Percentiles rank a stretch among this genome's conserved stretches.
Evolutionary conservation across 2,329 filamentous ascomycete species (phyloP).

Genomic region (Mollisia scopiformis): DNA sequence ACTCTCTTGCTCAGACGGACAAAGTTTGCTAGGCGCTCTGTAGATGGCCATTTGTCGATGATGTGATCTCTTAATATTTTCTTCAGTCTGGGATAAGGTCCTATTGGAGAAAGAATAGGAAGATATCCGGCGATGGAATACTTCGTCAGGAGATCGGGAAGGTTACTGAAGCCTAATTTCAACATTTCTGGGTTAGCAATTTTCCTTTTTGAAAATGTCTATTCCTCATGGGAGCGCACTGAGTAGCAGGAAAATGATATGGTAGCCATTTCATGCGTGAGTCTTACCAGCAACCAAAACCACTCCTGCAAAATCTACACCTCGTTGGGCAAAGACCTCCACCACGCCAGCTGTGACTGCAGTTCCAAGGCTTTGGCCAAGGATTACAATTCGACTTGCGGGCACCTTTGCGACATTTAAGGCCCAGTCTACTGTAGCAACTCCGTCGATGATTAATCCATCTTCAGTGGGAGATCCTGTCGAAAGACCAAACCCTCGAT

Average conservation of each 20-base stretch:
- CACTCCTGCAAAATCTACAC: too few species aligned
- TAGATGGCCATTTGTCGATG: slow-evolving; percentile 82
- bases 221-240: too few species aligned
- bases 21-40: slow-evolving; percentile 63
- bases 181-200: too few species aligned
- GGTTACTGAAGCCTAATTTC: slow-evolving; percentile 74
- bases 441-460: slow-evolving; percentile 79
- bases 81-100: slow-evolving; percentile 66
- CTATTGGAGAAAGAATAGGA: slow-evolving; percentile 77
- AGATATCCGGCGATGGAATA: slow-evolving; percentile 81
- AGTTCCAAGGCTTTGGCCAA: slow-evolving; percentile 89
- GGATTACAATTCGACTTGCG: slow-evolving; percentile 72
- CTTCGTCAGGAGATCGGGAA: slow-evolving; percentile 71
- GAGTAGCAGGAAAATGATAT: too few species aligned
- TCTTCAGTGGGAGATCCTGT: slow-evolving; percentile 79
- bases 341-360: slow-evolving; percentile 77
- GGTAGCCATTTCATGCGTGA: too few species aligned
- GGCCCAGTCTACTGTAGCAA: slow-evolving; percentile 74
- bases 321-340: slow-evolving; percentile 64
- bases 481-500: slow-evolving; percentile 84
- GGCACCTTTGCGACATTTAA: slow-evolving; percentile 66
- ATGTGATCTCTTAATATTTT: slow-evolving; percentile 64
- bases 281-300: too few species aligned
- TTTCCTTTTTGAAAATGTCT: too few species aligned
- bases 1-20: slow-evolving; percentile 56